Evolutionary conservation across 306 rosid genomes (phyloP).

Genomic region (Pyrus betulifolia): DNA sequence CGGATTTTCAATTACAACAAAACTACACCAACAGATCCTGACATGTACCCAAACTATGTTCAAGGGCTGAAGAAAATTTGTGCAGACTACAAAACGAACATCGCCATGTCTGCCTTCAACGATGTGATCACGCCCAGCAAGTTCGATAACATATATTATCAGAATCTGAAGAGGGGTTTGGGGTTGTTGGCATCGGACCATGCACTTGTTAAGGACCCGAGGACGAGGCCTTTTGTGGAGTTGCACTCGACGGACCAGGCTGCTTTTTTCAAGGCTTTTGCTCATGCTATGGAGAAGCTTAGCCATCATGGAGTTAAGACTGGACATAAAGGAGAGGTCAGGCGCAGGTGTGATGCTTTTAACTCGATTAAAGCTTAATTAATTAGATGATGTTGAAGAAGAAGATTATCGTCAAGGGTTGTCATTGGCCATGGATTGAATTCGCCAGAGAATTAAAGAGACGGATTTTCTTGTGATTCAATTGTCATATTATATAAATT

Average conservation of each 20-base stretch:
- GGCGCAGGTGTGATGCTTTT: neutral
- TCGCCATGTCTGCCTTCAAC: neutral
- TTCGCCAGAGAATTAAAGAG: neutral
- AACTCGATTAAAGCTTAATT: neutral
- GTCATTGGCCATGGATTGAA: neutral
- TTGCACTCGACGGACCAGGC: neutral
- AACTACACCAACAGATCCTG: neutral
- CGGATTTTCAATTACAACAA: neutral
- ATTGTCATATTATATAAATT: neutral
- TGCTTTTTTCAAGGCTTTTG: neutral
- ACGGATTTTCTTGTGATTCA: neutral
- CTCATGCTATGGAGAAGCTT: neutral
- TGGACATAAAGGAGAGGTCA: neutral
- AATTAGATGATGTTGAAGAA: neutral
- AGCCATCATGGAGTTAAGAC: neutral
- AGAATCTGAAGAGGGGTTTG: neutral
- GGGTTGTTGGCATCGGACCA: neutral
- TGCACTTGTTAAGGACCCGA: neutral
- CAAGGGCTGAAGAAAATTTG: neutral
- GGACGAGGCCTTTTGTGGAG: neutral
- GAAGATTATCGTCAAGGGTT: neutral
- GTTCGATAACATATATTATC: neutral
- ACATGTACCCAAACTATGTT: neutral
- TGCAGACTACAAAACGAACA: neutral
- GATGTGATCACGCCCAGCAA: neutral